phyloP scores from a whole-genome alignment of 495 filamentous ascomycete species.

The Achaetomiella virescens region DNA sequence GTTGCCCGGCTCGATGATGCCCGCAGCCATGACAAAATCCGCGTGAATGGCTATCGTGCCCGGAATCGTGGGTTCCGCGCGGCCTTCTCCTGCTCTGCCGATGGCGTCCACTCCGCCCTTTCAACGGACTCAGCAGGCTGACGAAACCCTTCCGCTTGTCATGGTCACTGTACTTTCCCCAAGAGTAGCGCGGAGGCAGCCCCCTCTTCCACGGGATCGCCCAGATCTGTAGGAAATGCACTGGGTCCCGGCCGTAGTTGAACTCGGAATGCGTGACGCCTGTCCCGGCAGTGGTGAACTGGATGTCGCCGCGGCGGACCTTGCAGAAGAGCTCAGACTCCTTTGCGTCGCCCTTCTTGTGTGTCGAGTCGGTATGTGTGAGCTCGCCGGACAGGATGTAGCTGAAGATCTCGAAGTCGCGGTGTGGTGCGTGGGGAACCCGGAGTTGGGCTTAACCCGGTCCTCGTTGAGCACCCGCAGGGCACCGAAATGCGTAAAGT shows the following conservation, averaged over 20 bases:
- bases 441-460: conserved; percentile 58
- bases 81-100: conserved; percentile 50
- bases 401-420: conserved; percentile 77
- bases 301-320: conserved; percentile 71
- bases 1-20: conserved; percentile 50
- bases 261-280: conserved; percentile 73
- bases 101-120: conserved; percentile 55
- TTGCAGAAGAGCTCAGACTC: conserved; percentile 58
- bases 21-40: conserved; percentile 71
- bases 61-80: conserved; percentile 49
- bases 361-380: conserved; percentile 73
- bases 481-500: conserved; percentile 57
- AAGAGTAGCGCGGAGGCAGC: conserved; percentile 65
- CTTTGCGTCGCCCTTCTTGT: conserved; percentile 47
- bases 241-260: conserved; percentile 55
- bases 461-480: conserved; percentile 81
- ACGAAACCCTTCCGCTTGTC: conserved; percentile 62
- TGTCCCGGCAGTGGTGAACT: conserved; percentile 74
- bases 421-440: conserved; percentile 77
- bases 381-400: conserved; percentile 76
- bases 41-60: conserved; percentile 73
- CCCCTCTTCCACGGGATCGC: conserved; percentile 63
- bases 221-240: conserved; percentile 83
- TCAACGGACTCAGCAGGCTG: conserved; percentile 63
- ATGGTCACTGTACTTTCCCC: conserved; percentile 58